phyloP scores from a whole-genome alignment of 2,329 filamentous ascomycete genomes.

The Fusarium haematococcum region DNA sequence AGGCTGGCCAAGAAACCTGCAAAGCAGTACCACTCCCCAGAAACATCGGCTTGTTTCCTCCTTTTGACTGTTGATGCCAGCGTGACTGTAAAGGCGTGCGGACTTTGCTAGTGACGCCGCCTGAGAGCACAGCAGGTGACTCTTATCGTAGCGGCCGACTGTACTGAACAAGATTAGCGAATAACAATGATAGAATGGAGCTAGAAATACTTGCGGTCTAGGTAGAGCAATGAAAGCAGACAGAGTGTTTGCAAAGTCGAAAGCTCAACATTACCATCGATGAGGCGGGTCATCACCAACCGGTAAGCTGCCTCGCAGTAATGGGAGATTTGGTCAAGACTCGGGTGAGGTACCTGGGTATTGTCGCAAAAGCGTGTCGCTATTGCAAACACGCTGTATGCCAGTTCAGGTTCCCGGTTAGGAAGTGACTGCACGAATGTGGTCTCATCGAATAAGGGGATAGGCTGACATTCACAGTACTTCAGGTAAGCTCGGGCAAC shows the following conservation, averaged over 20 bases:
- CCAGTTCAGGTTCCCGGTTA: background rate
- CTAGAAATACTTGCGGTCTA: background rate
- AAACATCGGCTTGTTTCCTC: slow-evolving; percentile 4
- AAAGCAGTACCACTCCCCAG: slow-evolving; percentile 1
- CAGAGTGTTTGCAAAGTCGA: slow-evolving; percentile 13
- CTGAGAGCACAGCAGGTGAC: background rate
- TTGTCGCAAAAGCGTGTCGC: background rate
- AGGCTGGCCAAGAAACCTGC: background rate
- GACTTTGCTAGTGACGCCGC: background rate
- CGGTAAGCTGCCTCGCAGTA: background rate
- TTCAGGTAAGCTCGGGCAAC: slow-evolving; percentile 3
- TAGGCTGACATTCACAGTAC: slow-evolving; percentile 16
- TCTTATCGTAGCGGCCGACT: background rate
- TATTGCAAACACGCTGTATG: background rate
- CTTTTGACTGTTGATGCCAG: background rate
- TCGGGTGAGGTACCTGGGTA: background rate
- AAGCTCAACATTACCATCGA: slow-evolving; percentile 1
- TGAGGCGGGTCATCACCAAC: background rate
- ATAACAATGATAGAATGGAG: background rate
- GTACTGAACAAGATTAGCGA: background rate
- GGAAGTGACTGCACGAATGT: background rate
- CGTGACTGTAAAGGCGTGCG: background rate
- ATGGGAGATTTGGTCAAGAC: background rate
- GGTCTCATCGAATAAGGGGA: slow-evolving; percentile 9
- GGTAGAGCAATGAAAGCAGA: background rate